Conservation (phyloP, 148 eudicot genomes). For the Camellia japonica region DNA sequence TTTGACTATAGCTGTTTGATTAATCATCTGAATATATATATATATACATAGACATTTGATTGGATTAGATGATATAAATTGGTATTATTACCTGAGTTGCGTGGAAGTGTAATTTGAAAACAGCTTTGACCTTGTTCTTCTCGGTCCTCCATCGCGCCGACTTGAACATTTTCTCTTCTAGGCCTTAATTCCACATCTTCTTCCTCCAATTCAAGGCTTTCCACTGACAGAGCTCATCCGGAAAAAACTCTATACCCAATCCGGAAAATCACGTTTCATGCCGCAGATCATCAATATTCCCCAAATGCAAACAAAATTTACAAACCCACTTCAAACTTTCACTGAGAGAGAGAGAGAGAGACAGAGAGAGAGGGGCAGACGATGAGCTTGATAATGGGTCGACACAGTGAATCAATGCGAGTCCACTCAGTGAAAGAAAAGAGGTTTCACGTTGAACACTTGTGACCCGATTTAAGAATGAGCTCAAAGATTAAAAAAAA, state of each 20-base stretch:
- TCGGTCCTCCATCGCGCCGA: conserved; percentile 88
- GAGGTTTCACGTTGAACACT: not conserved
- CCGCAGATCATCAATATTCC: conserved; percentile 4
- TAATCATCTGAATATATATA: not conserved
- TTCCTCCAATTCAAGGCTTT: conserved; percentile 1
- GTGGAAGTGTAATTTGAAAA: conserved; percentile 79
- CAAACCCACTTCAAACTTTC: conserved; percentile 13
- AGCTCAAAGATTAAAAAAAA: not conserved
- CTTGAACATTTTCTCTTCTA: conserved; percentile 46
- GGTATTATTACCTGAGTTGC: conserved; percentile 67
- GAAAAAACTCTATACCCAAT: not conserved
- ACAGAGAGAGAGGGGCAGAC: conserved; percentile 5
- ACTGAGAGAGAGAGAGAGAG: not conserved
- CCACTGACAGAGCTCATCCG: conserved; percentile 28
- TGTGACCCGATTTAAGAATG: not conserved
- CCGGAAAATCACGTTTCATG: conserved; percentile 16
- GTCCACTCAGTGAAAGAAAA: not conserved
- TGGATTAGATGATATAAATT: not conserved
- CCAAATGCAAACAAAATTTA: not conserved
- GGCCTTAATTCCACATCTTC: conserved; percentile 22
- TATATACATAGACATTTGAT: not conserved
- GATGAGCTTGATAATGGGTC: not conserved
- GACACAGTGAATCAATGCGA: conserved; percentile 6
- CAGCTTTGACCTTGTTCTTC: conserved; percentile 62
- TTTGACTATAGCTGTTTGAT: not conserved